A percentile compares a stretch with the other conserved stretches of the same genome.
phyloP scores from a whole-genome alignment of 2,329 filamentous ascomycete species.

The Elsinoe australis region DNA sequence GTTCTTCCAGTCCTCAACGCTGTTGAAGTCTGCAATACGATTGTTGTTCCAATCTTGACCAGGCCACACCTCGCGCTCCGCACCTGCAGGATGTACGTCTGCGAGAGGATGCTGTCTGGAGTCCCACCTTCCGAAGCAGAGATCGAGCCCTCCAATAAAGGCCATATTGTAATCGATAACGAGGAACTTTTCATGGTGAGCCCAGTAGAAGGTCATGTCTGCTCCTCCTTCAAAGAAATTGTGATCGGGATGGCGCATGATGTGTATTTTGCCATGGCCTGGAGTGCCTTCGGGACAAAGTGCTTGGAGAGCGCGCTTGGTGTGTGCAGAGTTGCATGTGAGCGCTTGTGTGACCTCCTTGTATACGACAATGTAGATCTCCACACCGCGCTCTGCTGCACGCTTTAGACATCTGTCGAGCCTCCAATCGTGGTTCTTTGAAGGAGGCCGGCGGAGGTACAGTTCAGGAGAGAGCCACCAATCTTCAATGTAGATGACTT shows the following conservation, averaged over 20 bases:
- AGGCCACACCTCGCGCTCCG: constrained; percentile 79
- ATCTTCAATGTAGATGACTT: constrained; percentile 91
- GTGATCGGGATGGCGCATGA: constrained; percentile 90
- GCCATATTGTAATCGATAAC: constrained; percentile 86
- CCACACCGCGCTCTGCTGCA: constrained; percentile 82
- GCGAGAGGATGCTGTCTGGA: constrained; percentile 73
- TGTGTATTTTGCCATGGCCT: constrained; percentile 78
- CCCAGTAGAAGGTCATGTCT: constrained; percentile 97
- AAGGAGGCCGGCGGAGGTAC: constrained; percentile 77
- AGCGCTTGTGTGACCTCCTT: constrained; percentile 61
- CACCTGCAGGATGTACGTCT: constrained; percentile 77
- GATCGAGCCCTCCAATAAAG: constrained; percentile 88
- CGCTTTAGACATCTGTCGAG: constrained; percentile 82
- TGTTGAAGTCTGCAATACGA: constrained; percentile 88
- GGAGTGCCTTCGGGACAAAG: constrained; percentile 75
- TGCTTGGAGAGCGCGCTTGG: constrained; percentile 72
- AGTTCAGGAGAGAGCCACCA: constrained; percentile 94
- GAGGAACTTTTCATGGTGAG: constrained; percentile 96
- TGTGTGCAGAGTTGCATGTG: constrained; percentile 88
- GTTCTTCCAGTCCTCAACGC: constrained; percentile 82
- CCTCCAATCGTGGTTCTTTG: constrained; percentile 74
- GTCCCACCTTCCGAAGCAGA: constrained; percentile 96
- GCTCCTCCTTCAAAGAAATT: constrained; percentile 88
- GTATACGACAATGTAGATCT: constrained; percentile 90
- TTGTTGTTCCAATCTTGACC: constrained; percentile 99